Evolutionary conservation across 345 rosid species (phyloP), one percentile per base, ranked within the genome.

Genomic region (Sonneratia alba): DNA sequence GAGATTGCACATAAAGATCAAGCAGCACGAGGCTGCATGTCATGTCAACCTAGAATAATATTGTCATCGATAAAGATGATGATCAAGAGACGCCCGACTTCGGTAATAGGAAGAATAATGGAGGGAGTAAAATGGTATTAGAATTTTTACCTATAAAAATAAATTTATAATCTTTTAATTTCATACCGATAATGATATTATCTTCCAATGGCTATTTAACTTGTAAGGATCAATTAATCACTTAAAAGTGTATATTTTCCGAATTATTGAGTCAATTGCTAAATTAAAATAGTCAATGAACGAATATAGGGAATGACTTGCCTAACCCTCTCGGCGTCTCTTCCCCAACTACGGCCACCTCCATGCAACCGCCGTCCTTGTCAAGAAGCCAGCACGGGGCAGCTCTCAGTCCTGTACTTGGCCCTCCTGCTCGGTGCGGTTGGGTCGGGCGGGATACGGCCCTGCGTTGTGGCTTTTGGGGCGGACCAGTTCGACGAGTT

Each of bases 391-490:
- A 78, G 84, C 27, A 63, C 81, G 12, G 82, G 85, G 69, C 79
- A 76, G 69, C 72, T 76, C 4, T 68, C 69, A 3, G 70, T 95
- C 71, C 80, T 95, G 0, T 92, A 95, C 72, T 55, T 70, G 27
- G 86, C 93, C 53, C 92, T 95, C 38, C 82, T 89, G 4, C 88
- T 95, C 0, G 84, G 77, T 34, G 97, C 97, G 32, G 55, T 92
- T 22, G 98, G 98, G 38, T 77, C 99, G 6, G 97, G 99, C 55
- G 99, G 98, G 71, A 90, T 90, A 84, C 83, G 96, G 69, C 98
- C 98, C 2, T 90, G 97, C 71, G 96, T 90, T 64, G 94, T 85
- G 32, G 88, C 92, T 37, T 92, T 92, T 57, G 98, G 98, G 72
- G 98, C 96, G 34, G 94, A 92, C 79, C 97, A 90, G 73, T 90